These are phyloP conservation scores for Aspergillus jensenii DNA, from an alignment of 2,329 filamentous ascomycete species.

Conservation along the genomic window DNA sequence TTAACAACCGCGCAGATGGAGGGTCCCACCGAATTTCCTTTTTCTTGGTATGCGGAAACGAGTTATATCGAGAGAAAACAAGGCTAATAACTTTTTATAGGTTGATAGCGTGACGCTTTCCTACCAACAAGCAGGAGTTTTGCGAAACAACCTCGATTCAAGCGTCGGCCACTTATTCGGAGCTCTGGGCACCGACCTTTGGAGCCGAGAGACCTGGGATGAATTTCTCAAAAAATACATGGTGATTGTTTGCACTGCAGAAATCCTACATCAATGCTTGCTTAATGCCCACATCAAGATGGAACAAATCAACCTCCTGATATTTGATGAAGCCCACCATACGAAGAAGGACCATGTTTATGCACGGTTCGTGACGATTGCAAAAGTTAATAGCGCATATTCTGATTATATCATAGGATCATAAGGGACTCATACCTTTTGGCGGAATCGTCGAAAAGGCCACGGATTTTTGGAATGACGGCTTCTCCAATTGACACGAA, in stretches of 20 bases:
- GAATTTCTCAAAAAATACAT: slow-evolving; percentile 64
- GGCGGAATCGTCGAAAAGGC: slow-evolving; percentile 52
- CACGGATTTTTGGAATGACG: slow-evolving; percentile 92
- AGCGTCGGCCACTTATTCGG: slow-evolving; percentile 74
- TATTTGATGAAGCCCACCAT: slow-evolving; percentile 97
- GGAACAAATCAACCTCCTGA: slow-evolving; percentile 78
- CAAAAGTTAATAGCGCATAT: not conserved
- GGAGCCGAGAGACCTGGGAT: slow-evolving; percentile 61
- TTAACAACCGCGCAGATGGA: slow-evolving; percentile 65
- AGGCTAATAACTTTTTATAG: slow-evolving; percentile 37
- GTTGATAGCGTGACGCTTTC: slow-evolving; percentile 87
- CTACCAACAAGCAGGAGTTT: slow-evolving; percentile 81
- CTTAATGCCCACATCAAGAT: slow-evolving; percentile 78
- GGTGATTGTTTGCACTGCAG: slow-evolving; percentile 89
- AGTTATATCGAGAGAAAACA: not conserved
- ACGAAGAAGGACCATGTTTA: slow-evolving; percentile 93
- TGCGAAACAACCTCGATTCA: slow-evolving; percentile 77
- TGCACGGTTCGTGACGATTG: slow-evolving; percentile 53
- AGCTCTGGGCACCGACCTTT: slow-evolving; percentile 60
- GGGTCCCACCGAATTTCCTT: slow-evolving; percentile 69
- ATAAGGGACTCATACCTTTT: slow-evolving; percentile 80
- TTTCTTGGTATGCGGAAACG: slow-evolving; percentile 63
- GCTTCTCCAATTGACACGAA: slow-evolving; percentile 90
- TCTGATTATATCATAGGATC: slow-evolving; percentile 52
- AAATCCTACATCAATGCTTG: slow-evolving; percentile 77